Base-by-base conservation (phyloP, 179 eudicot species). In the Amaranthus tricolor region DNA sequence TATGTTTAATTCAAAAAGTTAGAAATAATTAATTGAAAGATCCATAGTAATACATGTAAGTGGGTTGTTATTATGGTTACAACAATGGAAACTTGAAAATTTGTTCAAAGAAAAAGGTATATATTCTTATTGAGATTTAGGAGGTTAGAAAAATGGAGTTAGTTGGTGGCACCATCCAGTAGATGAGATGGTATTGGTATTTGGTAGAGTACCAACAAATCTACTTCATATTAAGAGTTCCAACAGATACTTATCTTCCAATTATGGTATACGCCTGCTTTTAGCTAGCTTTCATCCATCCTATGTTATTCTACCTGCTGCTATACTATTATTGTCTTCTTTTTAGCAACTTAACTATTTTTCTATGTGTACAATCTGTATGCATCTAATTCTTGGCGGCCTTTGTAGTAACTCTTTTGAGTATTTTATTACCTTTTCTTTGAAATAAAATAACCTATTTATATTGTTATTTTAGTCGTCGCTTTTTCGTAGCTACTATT, bases 231-330 rank as follows among this genome's bases (percentile, higher is more conserved):
- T 52, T 77, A 3, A 48, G 40, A 31, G 40, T 24, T 24, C 31
- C 31, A 24, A 24, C 31, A 60, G 68, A 74, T 78, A 70, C 81
- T 68, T 78, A 16, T 68, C 78, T 74, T 74, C 56, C 70, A 78
- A 78, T 78, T 77, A 78, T 68, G 20, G 62, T 40, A n/a, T 66
- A 43, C 52, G 16, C 13, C 59, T 57, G 51, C 63, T 19, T 15
- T 19, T 59, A 6, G 31, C 21, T 24, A 52, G 6, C 48, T 31
- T 52, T 24, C 43, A 45, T 62, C 9, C 17, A 47, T 48, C 58
- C 24, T 48, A 49, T 55, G 58, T 49, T 67, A 2, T 67, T n/a
- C 44, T 64, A 64, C 19, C 14, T 49, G 6, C n/a, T 10, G 2
- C 9, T 50, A 20, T 20, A 49, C 11, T 67, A 19, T 66, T 9